Evolutionary conservation across 2,329 filamentous ascomycete species (phyloP), one percentile per base, ranked within the genome.

Genomic region (Fulvia fulva): DNA sequence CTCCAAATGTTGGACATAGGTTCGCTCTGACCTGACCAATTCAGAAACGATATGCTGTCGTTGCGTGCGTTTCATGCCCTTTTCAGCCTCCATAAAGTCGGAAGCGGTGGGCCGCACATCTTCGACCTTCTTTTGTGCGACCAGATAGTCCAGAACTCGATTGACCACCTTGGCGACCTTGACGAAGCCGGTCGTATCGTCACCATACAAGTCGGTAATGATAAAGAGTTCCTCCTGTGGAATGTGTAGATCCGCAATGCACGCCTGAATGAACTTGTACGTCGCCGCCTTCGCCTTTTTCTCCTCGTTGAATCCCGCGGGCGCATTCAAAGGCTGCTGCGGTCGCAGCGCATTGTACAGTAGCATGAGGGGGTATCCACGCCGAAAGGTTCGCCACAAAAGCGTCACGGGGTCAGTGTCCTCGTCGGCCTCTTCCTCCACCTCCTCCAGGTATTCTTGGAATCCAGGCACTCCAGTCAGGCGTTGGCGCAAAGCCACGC

Each of bases 1-100:
- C 73, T 97, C 93, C 54, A 99, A 78, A 77, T 99, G 94, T 73
- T 97, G 92, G 3, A 97, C 94, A 68, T 99, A 99, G 75, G 97
- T 97, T 62, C 94, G 87, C 75, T 99, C 94, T 1, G 93, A 97
- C 67, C 93, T 90, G 56, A 99, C 88, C 49, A 99, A 78, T 75
- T 99, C 94, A 69, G 89, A 87, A 45, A 99, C 84, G 61, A 97
- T 91, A 73, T 97, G 89, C 68, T 97, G 90, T 65, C 91, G 87
- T 71, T 90, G 84, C 1, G 85, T 85, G 56, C 86, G 83, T 50
- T 87, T 85, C 50, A 70, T 68, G 19, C 69, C 66, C 53, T 71
- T 69, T 11, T 67, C 69, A n/a, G 74, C 72, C 12, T 77, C 73
- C 53, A 80, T 80, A 34, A 83, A 80, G n/a, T 77, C 76, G 6